Base-by-base conservation (phyloP, 179 eudicot genomes). In the Nepenthes alata region DNA sequence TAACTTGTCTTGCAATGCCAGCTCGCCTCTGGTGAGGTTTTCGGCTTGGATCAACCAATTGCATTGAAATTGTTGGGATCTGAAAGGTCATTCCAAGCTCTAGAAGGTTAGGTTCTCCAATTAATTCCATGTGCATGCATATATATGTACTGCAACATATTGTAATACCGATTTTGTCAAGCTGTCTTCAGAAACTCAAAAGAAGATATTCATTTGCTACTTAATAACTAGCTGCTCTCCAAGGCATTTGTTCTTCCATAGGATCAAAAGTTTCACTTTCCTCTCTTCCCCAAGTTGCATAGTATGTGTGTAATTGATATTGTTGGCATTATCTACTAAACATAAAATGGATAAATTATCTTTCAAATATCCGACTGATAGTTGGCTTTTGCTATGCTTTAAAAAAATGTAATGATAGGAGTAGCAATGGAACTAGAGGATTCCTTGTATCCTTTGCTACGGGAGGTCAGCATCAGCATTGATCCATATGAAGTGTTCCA, bases 401-500 rank as follows among this genome's bases (percentile, higher is more conserved):
- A n/a, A 49, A 9, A 6, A n/a, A 10, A 10, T 25, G 12, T 10
- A 49, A 49, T 60, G 8, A 48, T 55, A 93, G 98, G 98, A 65
- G 98, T 93, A 59, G 98, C 98, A 39, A 93, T 93, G 98, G 98
- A 93, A 61, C 84, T 93, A 5, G 98, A 93, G 78, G 98, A 89
- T 71, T 93, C 98, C 1, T 72, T 93, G 55, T 93, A 41, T 73
- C 98, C 98, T 14, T 73, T 93, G 67, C 45, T 93, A 73, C 80
- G 98, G 74, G 98, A 80, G 73, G 98, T 93, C 71, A 93, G 86
- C 67, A 87, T 93, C 16, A 82, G 97, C 48, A 83, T 93, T 69
- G 94, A 93, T 74, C 85, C 98, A 47, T 89, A 87, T 59, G 97
- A 93, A 1, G 81, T 93, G 37, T 93, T 93, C 70, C 81, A 80